Evolutionary conservation across 768 basidiomycete genomes (phyloP), one percentile per base, ranked within the genome.

Genomic region (Suillus bovinus): DNA sequence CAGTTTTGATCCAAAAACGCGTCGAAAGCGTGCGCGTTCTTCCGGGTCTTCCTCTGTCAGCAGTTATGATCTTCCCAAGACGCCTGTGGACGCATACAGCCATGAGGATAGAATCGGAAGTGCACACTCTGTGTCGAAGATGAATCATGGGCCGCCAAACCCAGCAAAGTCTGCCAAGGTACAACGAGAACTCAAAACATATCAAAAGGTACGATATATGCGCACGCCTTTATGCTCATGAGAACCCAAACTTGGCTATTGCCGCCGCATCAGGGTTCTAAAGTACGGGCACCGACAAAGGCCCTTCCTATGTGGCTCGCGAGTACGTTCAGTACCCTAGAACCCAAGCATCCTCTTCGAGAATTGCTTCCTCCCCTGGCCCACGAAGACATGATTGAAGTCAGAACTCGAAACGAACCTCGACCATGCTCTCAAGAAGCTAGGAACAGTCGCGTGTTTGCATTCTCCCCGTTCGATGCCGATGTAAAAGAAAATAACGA

Each of bases 241-340:
- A 68, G 62, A 60, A 63, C 36, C 61, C 60, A 59, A 54, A 49
- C 59, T 66, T 64, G 58, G 27, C 33, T 60, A 33, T 36, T 46
- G 63, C 34, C 41, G 63, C 34, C 41, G 64, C 65, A 54, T 55
- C 47, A 57, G 47, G 41, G 66, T 54, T 22, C 63, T 33, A 57
- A 68, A 56, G 24, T 17, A 67, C 62, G 38, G 38, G 62, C 62
- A 34, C 67, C 70, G n/a, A 58, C 58, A 36, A 70, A 68, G 62
- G 66, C 76, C 5, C 73, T 88, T 27, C 88, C 88, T 4, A 67
- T 70, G 29, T 90, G 88, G 88, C 79, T 89, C 16, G 76, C 77
- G 29, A 69, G 75, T 42, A 85, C 86, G 5, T 81, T 90, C 57
- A 76, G 75, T 52, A 77, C 77, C 27, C 75, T 89, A 41, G 70